Percentiles rank a stretch among this genome's conserved stretches.
These are phyloP conservation scores for Favolaschia claudopus DNA, from an alignment of 768 basidiomycete species.

Conservation along the genomic window DNA sequence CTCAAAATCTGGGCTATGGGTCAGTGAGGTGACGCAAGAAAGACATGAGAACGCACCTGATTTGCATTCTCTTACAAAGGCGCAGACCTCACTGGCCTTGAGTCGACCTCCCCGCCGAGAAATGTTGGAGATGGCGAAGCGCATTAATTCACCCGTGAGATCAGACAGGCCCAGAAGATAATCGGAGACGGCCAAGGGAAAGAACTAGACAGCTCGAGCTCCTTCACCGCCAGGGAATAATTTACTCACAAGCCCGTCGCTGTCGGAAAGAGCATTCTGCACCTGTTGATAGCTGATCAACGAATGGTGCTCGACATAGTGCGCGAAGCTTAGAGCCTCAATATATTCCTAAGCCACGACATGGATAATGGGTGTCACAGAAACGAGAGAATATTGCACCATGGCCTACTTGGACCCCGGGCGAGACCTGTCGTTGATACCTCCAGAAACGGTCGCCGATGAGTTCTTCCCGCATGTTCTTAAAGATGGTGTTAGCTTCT, in stretches of 20 bases:
- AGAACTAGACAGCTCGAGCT: conserved; percentile 57
- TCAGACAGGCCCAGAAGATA: conserved; percentile 94
- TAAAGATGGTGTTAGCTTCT: conserved; percentile 73
- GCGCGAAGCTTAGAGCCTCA: conserved; percentile 88
- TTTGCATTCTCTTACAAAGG: conserved; percentile 78
- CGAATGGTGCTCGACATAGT: conserved; percentile 76
- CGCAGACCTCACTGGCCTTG: conserved; percentile 69
- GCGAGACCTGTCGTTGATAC: conserved; percentile 75
- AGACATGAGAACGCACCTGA: conserved; percentile 53
- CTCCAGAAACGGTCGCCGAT: conserved; percentile 78
- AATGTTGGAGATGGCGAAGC: conserved; percentile 88
- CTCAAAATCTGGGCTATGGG: conserved; percentile 72
- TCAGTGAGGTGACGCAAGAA: background rate
- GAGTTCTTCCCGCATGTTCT: conserved; percentile 66
- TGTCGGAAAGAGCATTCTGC: conserved; percentile 67
- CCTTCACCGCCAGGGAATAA: background rate
- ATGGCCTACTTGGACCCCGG: conserved; percentile 81
- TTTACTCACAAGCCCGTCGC: conserved; percentile 69
- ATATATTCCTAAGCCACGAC: conserved; percentile 96
- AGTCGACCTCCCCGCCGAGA: conserved; percentile 68
- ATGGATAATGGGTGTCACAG: too few species aligned
- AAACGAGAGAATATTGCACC: too few species aligned
- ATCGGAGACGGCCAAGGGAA: conserved; percentile 79
- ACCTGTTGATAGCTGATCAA: conserved; percentile 76
- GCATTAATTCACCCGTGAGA: conserved; percentile 96